Base-by-base conservation (phyloP, 768 basidiomycete species). In the Termitomyces sp. region DNA sequence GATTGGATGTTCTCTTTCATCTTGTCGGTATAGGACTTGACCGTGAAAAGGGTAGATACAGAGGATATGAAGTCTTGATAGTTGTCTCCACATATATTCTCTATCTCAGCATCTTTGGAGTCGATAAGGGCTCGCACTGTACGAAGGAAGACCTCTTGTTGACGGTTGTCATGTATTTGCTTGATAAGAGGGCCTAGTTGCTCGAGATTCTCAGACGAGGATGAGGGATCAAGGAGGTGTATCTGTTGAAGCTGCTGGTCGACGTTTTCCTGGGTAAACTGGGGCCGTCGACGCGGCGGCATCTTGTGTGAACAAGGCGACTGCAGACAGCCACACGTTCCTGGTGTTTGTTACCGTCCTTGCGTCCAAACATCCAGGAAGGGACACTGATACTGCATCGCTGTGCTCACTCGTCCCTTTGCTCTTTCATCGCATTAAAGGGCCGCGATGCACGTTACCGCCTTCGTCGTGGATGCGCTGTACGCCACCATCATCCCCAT, bases 61-160 rank as follows among this genome's bases (percentile, higher is more conserved):
- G 95, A 97, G 31, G 89, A 88, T 36, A 98, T 95, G 66, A 99
- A 99, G 74, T 98, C 96, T 74, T 95, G 93, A 68, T 98, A 98
- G 72, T 98, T 98, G 65, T 94, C 91, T 58, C 87, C 84, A 75
- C 97, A 98, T 71, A 98, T 95, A 60, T 84, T 86, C 75, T 98
- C 93, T 71, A 99, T 99, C 73, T 98, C 96, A 61, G 83, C 81
- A 71, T 99, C 97, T 76, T 98, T 97, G 63, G 94, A 86, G 67
- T 93, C 87, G 59, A 98, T 89, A 67, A 98, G 89, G n/a, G 77
- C 80, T 67, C 91, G 88, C 45, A 98, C 77, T 46, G 88, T 91
- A 54, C 89, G 84, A 57, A 98, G 81, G 73, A 93, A 98, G 12
- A 85, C 81, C 58, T 97, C 95, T 67, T 97, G 94, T 65, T 92